Conservation (phyloP, 2,329 filamentous ascomycete species). For the Paecilomyces variotii region DNA sequence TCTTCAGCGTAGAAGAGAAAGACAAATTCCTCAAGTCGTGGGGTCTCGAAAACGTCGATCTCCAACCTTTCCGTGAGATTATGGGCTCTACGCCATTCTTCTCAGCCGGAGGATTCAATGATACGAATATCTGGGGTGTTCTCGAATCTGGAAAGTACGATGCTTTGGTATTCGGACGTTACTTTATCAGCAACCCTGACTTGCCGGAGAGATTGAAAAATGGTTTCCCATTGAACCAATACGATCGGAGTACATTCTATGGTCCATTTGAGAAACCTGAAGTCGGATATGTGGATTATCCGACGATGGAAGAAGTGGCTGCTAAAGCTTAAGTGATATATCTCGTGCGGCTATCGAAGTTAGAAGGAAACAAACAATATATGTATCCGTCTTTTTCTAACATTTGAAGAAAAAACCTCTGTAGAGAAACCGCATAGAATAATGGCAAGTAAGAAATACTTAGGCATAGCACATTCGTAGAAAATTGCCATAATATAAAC, state of each 20-base stretch:
- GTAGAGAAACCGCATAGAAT: too few species aligned
- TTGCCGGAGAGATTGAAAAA: conserved; percentile 38
- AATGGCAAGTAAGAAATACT: too few species aligned
- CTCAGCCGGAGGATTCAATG: conserved; percentile 47
- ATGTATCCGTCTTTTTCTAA: too few species aligned
- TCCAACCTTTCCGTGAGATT: conserved; percentile 44
- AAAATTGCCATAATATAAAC: background rate
- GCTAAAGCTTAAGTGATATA: background rate
- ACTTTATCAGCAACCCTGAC: conserved; percentile 45
- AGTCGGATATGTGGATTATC: conserved; percentile 1
- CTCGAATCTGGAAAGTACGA: conserved; percentile 43
- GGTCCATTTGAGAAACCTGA: conserved; percentile 21
- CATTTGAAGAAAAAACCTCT: too few species aligned
- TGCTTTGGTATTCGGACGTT: conserved; percentile 40
- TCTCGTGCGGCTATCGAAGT: too few species aligned
- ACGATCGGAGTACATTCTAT: conserved; percentile 41
- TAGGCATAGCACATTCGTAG: too few species aligned
- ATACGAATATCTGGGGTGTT: conserved; percentile 44
- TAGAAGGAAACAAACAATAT: too few species aligned
- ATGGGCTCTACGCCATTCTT: conserved; percentile 48
- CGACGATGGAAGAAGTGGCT: background rate
- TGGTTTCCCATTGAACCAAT: conserved; percentile 31
- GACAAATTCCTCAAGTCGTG: conserved; percentile 42
- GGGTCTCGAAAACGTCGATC: conserved; percentile 39
- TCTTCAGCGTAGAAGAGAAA: conserved; percentile 43